Evolutionary conservation across 2,329 filamentous ascomycete species (phyloP).

Genomic region (Coniochaeta pulveracea): DNA sequence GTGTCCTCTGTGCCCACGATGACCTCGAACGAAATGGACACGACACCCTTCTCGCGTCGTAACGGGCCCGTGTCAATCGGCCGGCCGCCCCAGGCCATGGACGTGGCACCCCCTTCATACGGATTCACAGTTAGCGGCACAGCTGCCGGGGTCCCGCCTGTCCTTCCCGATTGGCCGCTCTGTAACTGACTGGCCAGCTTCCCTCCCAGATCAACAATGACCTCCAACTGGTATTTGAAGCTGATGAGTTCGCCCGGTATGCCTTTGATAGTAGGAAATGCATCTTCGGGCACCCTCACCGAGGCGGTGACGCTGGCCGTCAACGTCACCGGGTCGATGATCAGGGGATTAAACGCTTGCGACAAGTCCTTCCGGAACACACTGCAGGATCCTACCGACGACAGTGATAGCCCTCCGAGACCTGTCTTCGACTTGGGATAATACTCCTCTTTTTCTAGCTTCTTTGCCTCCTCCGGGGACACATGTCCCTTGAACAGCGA

Average conservation of each 20-base stretch:
- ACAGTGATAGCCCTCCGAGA: slow-evolving; percentile 74
- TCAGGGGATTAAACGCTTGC: slow-evolving; percentile 78
- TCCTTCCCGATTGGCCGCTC: slow-evolving; percentile 38
- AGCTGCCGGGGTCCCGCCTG: slow-evolving; percentile 17
- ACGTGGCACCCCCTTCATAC: slow-evolving; percentile 28
- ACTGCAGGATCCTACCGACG: slow-evolving; percentile 76
- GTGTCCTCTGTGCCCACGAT: slow-evolving; percentile 80
- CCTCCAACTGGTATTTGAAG: slow-evolving; percentile 89
- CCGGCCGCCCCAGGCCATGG: slow-evolving; percentile 47
- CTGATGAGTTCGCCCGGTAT: slow-evolving; percentile 91
- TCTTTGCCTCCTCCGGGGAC: slow-evolving; percentile 53
- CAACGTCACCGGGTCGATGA: slow-evolving; percentile 72
- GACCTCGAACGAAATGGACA: slow-evolving; percentile 76
- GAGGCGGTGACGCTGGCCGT: slow-evolving; percentile 72
- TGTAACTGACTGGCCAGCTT: slow-evolving; percentile 67
- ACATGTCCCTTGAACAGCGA: slow-evolving; percentile 34
- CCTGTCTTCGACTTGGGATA: slow-evolving; percentile 83
- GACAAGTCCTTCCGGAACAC: slow-evolving; percentile 93
- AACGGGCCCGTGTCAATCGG: slow-evolving; percentile 83
- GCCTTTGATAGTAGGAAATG: slow-evolving; percentile 81
- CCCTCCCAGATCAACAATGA: slow-evolving; percentile 84
- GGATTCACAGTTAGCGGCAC: slow-evolving; percentile 12
- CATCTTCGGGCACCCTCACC: slow-evolving; percentile 78
- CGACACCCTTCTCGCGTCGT: slow-evolving; percentile 82
- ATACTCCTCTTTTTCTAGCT: slow-evolving; percentile 67